Conservation (phyloP, 208 protist genomes). For the Acanthamoeba culbertsoni region DNA sequence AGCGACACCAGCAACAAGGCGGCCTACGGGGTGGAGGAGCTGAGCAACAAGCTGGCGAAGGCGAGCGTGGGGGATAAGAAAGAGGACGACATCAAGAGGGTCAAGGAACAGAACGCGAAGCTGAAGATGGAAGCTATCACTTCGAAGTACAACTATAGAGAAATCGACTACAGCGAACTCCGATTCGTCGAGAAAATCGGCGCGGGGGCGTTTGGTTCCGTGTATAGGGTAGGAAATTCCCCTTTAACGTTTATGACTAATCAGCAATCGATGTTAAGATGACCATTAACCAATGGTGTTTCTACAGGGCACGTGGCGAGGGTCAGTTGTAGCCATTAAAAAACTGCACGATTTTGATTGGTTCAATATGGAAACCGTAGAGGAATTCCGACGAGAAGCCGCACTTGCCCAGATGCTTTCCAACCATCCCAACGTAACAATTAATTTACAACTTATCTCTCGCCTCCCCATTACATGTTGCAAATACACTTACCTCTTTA, state of each 20-base stretch:
- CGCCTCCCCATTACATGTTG: not conserved
- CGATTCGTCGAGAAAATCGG: conserved; percentile 29
- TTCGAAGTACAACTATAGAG: conserved; percentile 9
- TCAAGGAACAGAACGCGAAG: not conserved
- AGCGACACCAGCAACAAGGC: not conserved
- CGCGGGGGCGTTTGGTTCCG: not conserved
- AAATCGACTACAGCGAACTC: not conserved
- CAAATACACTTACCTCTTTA: not conserved
- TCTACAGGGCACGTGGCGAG: not conserved
- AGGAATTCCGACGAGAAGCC: not conserved
- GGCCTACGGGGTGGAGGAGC: not conserved
- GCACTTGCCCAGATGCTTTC: not conserved
- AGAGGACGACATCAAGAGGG: not conserved
- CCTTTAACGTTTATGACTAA: not conserved
- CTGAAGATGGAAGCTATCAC: not conserved
- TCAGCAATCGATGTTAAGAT: not conserved
- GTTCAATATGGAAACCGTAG: conserved; percentile 31
- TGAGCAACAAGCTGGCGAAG: not conserved
- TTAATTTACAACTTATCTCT: too few species aligned
- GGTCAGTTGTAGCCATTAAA: not conserved
- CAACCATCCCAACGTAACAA: not conserved
- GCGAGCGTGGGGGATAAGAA: not conserved
- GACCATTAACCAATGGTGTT: not conserved
- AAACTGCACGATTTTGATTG: conserved; percentile 39
- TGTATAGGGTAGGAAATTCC: not conserved